These are phyloP conservation scores for Fusarium redolens DNA, from an alignment of 2,329 filamentous ascomycete genomes.

Conservation along the genomic window DNA sequence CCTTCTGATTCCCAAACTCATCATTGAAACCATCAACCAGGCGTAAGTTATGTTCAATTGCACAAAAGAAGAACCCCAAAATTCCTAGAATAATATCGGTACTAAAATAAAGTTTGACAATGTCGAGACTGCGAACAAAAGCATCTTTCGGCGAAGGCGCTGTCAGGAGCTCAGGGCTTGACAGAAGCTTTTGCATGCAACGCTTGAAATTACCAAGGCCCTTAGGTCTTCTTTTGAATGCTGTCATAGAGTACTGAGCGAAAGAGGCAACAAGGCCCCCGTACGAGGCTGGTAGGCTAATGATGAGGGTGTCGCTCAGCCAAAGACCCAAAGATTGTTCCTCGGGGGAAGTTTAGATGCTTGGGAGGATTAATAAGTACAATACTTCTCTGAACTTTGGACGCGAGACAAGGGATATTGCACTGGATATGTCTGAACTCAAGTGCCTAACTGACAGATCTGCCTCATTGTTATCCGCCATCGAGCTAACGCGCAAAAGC, in stretches of 20 bases:
- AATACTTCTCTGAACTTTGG: too few relatives aligned
- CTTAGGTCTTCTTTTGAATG: background rate
- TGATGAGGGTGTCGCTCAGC: too few relatives aligned
- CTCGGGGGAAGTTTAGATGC: too few relatives aligned
- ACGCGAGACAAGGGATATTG: too few relatives aligned
- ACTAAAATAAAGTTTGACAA: constrained; percentile 30
- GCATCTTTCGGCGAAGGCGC: constrained; percentile 39
- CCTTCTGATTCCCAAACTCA: constrained; percentile 23
- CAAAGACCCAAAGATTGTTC: too few relatives aligned
- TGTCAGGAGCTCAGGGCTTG: constrained; percentile 39
- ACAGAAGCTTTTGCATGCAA: constrained; percentile 25
- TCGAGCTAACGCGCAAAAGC: too few relatives aligned
- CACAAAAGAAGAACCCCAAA: constrained; percentile 42
- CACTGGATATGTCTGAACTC: too few relatives aligned
- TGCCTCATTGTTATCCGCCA: too few relatives aligned
- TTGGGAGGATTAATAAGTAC: too few relatives aligned
- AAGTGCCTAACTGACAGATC: too few relatives aligned
- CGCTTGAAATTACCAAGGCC: constrained; percentile 34
- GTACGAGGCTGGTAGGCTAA: constrained; percentile 6
- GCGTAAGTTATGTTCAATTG: constrained; percentile 39
- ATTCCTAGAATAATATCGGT: constrained; percentile 43
- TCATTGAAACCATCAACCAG: constrained; percentile 45
- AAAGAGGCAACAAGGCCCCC: constrained; percentile 6
- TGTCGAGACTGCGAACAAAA: constrained; percentile 42
- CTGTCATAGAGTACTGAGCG: constrained; percentile 8